Conservation (phyloP, 2,329 filamentous ascomycete species). For the Aspergillus tamarii region DNA sequence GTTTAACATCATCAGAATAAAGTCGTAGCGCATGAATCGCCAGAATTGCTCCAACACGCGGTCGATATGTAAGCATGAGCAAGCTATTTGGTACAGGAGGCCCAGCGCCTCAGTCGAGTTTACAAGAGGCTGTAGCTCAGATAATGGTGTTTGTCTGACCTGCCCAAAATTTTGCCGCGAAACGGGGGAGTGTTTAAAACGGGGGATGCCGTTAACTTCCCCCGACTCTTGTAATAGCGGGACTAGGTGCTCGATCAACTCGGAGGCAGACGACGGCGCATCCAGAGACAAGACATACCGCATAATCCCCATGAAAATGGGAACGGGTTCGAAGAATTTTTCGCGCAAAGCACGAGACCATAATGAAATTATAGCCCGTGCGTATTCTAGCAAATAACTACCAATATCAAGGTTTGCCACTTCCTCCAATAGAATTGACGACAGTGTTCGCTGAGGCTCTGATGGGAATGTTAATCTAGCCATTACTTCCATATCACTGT, state of each 20-base stretch:
- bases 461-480: constrained; percentile 58
- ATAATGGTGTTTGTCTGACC: constrained; percentile 44
- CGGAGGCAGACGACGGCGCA: constrained; percentile 37
- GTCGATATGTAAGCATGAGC: constrained; percentile 49
- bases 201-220: constrained; percentile 59
- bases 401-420: constrained; percentile 48
- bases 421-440: constrained; percentile 58
- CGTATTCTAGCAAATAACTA: constrained; percentile 54
- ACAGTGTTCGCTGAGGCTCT: constrained; percentile 50
- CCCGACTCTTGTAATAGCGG: constrained; percentile 48
- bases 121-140: constrained; percentile 51
- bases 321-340: constrained; percentile 50
- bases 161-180: constrained; percentile 44
- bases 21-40: constrained; percentile 59
- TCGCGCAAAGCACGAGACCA: constrained; percentile 62
- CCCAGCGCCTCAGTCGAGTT: constrained; percentile 58
- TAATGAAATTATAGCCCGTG: constrained; percentile 53
- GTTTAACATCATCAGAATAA: constrained; percentile 62
- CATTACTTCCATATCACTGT: constrained; percentile 59
- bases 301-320: constrained; percentile 46
- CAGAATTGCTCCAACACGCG: constrained; percentile 55
- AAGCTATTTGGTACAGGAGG: constrained; percentile 57
- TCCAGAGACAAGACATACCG: constrained; percentile 46
- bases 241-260: constrained; percentile 42
- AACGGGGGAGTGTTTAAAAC: constrained; percentile 50